A percentile compares a stretch with the other conserved stretches of the same genome.
Conservation (phyloP, 1,284 basidiomycete species). For the Porodaedalea pini region DNA sequence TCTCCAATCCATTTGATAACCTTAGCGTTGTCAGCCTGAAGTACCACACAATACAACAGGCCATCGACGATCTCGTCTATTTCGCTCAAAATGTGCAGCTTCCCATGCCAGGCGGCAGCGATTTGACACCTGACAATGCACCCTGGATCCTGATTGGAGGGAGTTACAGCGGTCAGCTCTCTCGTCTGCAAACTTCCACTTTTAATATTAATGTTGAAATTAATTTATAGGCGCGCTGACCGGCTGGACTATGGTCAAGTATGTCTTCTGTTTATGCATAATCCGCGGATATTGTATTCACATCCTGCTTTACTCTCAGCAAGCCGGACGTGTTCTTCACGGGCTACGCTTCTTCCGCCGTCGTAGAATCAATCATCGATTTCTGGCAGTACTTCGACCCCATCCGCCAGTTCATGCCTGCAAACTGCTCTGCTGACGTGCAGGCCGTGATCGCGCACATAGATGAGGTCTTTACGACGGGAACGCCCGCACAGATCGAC, state of each 20-base stretch:
- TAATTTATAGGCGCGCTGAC: slow-evolving; percentile 44
- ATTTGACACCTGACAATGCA: slow-evolving; percentile 51
- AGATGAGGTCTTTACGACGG: slow-evolving; percentile 50
- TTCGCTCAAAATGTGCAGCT: slow-evolving; percentile 64
- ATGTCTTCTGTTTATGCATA: slow-evolving; percentile 24
- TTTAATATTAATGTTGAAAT: not conserved
- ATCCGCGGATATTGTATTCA: not conserved
- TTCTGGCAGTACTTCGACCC: slow-evolving; percentile 74
- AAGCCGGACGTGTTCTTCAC: slow-evolving; percentile 64
- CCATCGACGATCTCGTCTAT: slow-evolving; percentile 66
- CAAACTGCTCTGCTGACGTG: slow-evolving; percentile 71
- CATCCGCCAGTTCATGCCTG: slow-evolving; percentile 62
- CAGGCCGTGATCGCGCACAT: slow-evolving; percentile 61
- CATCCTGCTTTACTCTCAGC: slow-evolving; percentile 37
- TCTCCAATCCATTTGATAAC: slow-evolving; percentile 56
- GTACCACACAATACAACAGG: slow-evolving; percentile 66
- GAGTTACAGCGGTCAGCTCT: slow-evolving; percentile 53
- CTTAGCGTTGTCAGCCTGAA: slow-evolving; percentile 56
- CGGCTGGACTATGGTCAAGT: slow-evolving; percentile 72
- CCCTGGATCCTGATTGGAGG: slow-evolving; percentile 73
- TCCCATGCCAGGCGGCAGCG: slow-evolving; percentile 61
- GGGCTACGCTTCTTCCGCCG: slow-evolving; percentile 67
- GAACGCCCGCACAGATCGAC: slow-evolving; percentile 44
- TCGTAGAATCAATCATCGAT: slow-evolving; percentile 68
- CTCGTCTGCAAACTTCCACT: not conserved